Evolutionary conservation across 2,329 filamentous ascomycete species (phyloP).

Genomic region (Fusarium odoratissimum): DNA sequence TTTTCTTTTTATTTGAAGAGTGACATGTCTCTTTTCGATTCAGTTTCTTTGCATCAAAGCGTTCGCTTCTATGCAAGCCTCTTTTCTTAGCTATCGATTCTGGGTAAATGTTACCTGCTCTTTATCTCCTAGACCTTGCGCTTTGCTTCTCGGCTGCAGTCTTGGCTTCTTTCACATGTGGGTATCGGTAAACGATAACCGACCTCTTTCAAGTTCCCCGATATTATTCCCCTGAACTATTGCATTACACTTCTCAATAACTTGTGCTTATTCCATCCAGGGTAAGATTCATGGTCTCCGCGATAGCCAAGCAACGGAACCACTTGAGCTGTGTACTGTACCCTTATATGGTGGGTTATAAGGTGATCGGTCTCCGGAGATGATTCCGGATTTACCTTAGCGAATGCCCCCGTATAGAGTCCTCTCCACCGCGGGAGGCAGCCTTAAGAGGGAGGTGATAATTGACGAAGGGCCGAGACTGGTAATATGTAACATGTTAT

Average conservation of each 20-base stretch:
- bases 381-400: slow-evolving; percentile 14
- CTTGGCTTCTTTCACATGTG: not conserved
- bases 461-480: slow-evolving; percentile 2
- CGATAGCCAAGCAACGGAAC: not conserved
- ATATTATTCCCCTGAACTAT: slow-evolving; percentile 13
- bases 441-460: slow-evolving; percentile 28
- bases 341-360: not conserved
- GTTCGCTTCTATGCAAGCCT: slow-evolving; percentile 17
- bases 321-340: not conserved
- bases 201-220: not conserved
- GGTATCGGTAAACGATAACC: not conserved
- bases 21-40: not conserved
- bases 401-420: not conserved
- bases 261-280: not conserved
- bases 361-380: not conserved
- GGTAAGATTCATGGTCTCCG: not conserved
- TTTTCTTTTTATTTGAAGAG: not conserved
- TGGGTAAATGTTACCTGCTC: not conserved
- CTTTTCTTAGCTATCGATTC: not conserved
- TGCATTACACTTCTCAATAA: not conserved
- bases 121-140: not conserved
- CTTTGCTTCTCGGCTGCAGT: not conserved
- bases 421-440: slow-evolving; percentile 15
- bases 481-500: not conserved
- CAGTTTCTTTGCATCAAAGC: not conserved